Percentiles rank a stretch among this genome's conserved stretches.
Conservation (phyloP, 2,329 filamentous ascomycete genomes). For the Verticillium isaacii region DNA sequence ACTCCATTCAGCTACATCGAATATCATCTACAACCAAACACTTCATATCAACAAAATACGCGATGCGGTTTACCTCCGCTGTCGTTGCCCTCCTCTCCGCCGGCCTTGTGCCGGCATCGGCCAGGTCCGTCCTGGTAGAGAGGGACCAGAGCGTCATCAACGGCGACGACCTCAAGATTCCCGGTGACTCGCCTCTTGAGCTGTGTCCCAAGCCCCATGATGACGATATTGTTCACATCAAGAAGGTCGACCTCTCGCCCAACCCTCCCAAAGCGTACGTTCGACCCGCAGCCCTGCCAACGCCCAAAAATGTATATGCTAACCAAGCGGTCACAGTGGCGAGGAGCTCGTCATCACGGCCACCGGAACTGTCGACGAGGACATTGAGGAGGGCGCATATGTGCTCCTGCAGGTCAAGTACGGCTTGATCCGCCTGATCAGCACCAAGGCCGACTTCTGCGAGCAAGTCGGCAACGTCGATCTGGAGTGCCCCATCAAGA, state of each 20-base stretch:
- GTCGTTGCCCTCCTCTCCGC: slow-evolving; percentile 41
- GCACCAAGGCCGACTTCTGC: slow-evolving; percentile 77
- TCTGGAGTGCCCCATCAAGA: slow-evolving; percentile 79
- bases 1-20: background rate
- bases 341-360: slow-evolving; percentile 73
- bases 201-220: slow-evolving; percentile 66
- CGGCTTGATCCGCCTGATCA: slow-evolving; percentile 85
- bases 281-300: slow-evolving; percentile 7
- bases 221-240: slow-evolving; percentile 68
- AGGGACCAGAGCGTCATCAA: slow-evolving; percentile 42
- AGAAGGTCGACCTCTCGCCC: slow-evolving; percentile 73
- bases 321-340: slow-evolving; percentile 51
- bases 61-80: slow-evolving; percentile 37
- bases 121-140: slow-evolving; percentile 39
- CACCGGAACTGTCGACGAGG: slow-evolving; percentile 65
- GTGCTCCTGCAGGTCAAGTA: slow-evolving; percentile 87
- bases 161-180: slow-evolving; percentile 57
- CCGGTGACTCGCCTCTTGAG: slow-evolving; percentile 79
- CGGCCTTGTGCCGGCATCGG: slow-evolving; percentile 38
- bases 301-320: background rate
- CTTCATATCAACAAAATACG: background rate
- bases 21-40: background rate
- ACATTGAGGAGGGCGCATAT: slow-evolving; percentile 73
- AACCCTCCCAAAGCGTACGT: slow-evolving; percentile 86
- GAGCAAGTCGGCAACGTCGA: slow-evolving; percentile 86